Base-by-base conservation (phyloP, 1,284 basidiomycete species). In the Rhodotorula sp. region DNA sequence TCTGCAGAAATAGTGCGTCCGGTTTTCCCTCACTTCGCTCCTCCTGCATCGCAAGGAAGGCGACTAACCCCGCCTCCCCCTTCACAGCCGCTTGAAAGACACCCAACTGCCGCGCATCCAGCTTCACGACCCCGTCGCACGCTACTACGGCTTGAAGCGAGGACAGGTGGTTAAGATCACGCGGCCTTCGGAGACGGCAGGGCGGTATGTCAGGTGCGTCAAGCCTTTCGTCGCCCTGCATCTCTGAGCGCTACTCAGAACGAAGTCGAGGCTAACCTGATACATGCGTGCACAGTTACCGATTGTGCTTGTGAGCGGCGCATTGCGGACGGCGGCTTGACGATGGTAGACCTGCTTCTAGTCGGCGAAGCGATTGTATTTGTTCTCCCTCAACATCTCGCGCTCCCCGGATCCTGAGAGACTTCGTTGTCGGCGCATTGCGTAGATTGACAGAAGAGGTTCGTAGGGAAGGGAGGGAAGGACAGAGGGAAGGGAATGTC, bases 141-240 rank as follows among this genome's bases (percentile, higher is more conserved):
- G 94, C 72, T 99, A 99, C 81, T 99, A 97, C 82, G 96, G 96
- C 60, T 86, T 99, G 69, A 86, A 88, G 78, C 86, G 96, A 70
- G 94, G 95, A 30, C 92, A 97, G 81, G 96, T 99, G 50, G 96
- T 99, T 80, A 97, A 97, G 84, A 99, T 99, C 77, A 99, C 91
- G 69, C 85, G 96, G 78, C 91, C 94, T 31, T 94, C 91, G 80
- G 96, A 99, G 84, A 99, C 96, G 24, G 91, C 90, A 75, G 96
- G 95, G 72, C 87, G 96, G 77, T 98, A 94, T 79, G 91, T 91
- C 69, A 92, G 90, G 77, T 95, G 92, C 83, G 67, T 56, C n/a
- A 2, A 18, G 7, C 5, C 20, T 88, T 20, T 40, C 16, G 3
- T 44, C 24, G 20, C 40, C 28, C 46, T 13, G 6, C 22, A 44